A percentile compares a stretch with the other conserved stretches of the same genome.
These are phyloP conservation scores for Penicillium capsulatum DNA, from an alignment of 2,329 filamentous ascomycete species.

Conservation along the genomic window DNA sequence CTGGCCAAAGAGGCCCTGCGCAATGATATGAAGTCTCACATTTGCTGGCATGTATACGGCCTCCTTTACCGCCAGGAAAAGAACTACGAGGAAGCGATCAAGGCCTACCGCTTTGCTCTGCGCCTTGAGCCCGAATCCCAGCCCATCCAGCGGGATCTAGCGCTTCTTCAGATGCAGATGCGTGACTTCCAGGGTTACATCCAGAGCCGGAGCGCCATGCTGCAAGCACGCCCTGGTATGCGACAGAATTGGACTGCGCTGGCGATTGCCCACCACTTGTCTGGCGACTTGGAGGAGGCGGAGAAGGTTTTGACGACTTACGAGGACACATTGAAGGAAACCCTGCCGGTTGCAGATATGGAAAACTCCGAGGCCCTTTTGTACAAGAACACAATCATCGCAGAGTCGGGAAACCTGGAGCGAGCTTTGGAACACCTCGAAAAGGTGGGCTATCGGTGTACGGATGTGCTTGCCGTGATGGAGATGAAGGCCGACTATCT, in stretches of 20 bases:
- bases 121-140: constrained; percentile 88
- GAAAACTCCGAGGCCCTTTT: constrained; percentile 91
- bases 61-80: constrained; percentile 88
- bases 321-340: constrained; percentile 83
- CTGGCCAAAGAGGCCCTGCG: constrained; percentile 88
- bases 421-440: constrained; percentile 84
- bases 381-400: constrained; percentile 94
- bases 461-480: constrained; percentile 80
- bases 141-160: constrained; percentile 91
- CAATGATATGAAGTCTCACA: constrained; percentile 97
- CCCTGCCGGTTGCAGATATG: constrained; percentile 71
- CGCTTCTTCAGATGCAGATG: constrained; percentile 91
- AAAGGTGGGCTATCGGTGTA: constrained; percentile 66
- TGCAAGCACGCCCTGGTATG: constrained; percentile 74
- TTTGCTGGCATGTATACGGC: constrained; percentile 99
- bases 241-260: constrained; percentile 98
- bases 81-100: constrained; percentile 98
- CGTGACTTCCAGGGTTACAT: constrained; percentile 92
- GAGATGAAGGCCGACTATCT: constrained; percentile 84
- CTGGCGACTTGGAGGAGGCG: constrained; percentile 78
- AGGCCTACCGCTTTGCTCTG: constrained; percentile 95
- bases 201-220: constrained; percentile 80
- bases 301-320: constrained; percentile 89
- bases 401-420: constrained; percentile 77
- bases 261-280: constrained; percentile 85